Evolutionary conservation across 345 rosid genomes (phyloP).

Genomic region (Arabidopsis suecica): DNA sequence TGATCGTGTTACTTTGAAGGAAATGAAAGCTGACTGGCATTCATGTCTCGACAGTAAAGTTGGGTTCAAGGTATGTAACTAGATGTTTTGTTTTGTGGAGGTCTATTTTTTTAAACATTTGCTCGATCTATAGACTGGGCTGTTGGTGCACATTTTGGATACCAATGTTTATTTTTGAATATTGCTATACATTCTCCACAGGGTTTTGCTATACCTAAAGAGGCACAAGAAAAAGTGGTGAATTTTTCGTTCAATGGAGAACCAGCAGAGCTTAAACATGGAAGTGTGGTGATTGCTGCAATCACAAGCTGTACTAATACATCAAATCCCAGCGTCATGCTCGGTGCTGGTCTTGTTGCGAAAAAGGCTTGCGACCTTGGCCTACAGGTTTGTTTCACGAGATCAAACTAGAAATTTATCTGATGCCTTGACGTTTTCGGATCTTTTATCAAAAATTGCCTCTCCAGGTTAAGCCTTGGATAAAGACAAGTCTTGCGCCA

Average conservation of each 20-base stretch:
- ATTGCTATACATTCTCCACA: constrained; percentile 32
- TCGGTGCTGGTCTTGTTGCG: constrained; percentile 98
- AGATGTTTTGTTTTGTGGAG: neutral
- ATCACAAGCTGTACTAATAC: constrained; percentile 99
- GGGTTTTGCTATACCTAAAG: constrained; percentile 98
- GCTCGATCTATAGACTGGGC: neutral
- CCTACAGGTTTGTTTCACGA: constrained; percentile 62
- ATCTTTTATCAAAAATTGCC: constrained; percentile 5
- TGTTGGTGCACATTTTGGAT: constrained; percentile 15
- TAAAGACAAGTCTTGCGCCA: constrained; percentile 99
- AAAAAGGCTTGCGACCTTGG: constrained; percentile 96
- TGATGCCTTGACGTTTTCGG: neutral
- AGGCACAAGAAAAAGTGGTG: constrained; percentile 70
- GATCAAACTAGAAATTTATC: neutral
- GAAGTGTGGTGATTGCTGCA: constrained; percentile 99
- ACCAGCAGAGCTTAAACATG: constrained; percentile 93
- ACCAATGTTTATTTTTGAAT: neutral
- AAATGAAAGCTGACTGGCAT: constrained; percentile 99
- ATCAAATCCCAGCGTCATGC: constrained; percentile 99
- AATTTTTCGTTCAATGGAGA: constrained; percentile 84
- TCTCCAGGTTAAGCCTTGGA: constrained; percentile 93
- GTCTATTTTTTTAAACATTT: constrained; percentile 5
- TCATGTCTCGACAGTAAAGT: constrained; percentile 89
- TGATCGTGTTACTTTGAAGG: constrained; percentile 88
- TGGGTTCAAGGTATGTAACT: constrained; percentile 81